Evolutionary conservation across 2,329 filamentous ascomycete genomes (phyloP).

Genomic region (Diaporthe ampelina): DNA sequence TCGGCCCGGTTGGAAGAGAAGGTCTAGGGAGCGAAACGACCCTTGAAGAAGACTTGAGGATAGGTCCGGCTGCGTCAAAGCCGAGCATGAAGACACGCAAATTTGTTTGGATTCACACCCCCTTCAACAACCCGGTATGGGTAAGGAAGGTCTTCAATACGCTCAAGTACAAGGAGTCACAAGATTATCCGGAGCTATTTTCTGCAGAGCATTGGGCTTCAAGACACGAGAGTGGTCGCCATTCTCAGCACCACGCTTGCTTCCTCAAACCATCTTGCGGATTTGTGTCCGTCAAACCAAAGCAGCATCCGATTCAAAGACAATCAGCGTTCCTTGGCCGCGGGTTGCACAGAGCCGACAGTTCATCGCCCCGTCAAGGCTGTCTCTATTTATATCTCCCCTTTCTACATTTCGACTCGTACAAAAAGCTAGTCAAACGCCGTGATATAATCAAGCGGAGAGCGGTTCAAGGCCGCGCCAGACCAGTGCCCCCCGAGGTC

Average conservation of each 20-base stretch:
- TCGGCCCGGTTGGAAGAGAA: background rate
- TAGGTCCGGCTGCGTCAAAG: constrained; percentile 25
- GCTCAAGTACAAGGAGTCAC: constrained; percentile 52
- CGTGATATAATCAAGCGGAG: constrained; percentile 66
- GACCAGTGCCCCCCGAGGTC: constrained; percentile 65
- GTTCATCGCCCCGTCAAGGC: background rate
- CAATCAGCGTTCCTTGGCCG: background rate
- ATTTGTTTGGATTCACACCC: constrained; percentile 68
- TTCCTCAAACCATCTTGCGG: constrained; percentile 64
- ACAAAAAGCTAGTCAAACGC: constrained; percentile 65
- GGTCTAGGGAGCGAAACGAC: background rate
- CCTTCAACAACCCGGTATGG: constrained; percentile 67
- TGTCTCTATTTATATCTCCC: constrained; percentile 59
- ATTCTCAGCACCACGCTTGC: constrained; percentile 64
- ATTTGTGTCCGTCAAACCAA: constrained; percentile 50
- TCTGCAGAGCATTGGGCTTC: constrained; percentile 63
- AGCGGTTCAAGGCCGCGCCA: constrained; percentile 62
- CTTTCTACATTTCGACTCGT: constrained; percentile 73
- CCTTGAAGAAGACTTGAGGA: background rate
- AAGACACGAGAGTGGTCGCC: constrained; percentile 62
- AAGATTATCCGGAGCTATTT: constrained; percentile 56
- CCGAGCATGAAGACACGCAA: constrained; percentile 51
- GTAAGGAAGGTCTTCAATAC: constrained; percentile 64
- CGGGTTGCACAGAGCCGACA: background rate
- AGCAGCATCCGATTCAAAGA: background rate